A percentile compares a stretch with the other conserved stretches of the same genome.
Conservation (phyloP, 495 filamentous ascomycete species). For the Hypomontagnella monticulosa region DNA sequence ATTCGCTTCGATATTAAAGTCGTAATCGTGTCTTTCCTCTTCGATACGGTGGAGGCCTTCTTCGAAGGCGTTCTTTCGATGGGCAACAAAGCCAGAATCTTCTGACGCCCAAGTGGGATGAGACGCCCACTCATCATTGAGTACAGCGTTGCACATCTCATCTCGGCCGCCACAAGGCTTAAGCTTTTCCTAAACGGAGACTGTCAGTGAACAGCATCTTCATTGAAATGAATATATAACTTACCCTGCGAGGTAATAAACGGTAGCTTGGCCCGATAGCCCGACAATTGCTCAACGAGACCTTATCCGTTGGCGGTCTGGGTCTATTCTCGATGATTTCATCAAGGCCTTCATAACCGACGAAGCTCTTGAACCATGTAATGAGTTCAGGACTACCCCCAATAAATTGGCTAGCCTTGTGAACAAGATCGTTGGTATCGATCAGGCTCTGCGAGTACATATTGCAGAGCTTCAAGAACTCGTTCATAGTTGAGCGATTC, state of each 20-base stretch:
- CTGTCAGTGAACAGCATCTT: constrained; percentile 14
- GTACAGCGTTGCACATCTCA: constrained; percentile 86
- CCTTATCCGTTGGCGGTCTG: constrained; percentile 73
- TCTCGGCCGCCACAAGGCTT: constrained; percentile 93
- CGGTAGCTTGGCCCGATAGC: constrained; percentile 94
- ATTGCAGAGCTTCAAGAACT: constrained; percentile 96
- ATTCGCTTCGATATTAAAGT: constrained; percentile 96
- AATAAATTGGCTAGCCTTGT: constrained; percentile 85
- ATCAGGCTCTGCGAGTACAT: constrained; percentile 92
- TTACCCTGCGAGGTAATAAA: constrained; percentile 80
- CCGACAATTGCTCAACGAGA: constrained; percentile 92
- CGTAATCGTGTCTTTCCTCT: constrained; percentile 98
- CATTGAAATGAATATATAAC: constrained; percentile 26
- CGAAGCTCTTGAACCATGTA: constrained; percentile 82
- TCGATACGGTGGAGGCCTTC: constrained; percentile 95
- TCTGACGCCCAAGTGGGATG: constrained; percentile 99
- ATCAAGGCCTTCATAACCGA: constrained; percentile 75
- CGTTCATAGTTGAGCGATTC: constrained; percentile 89
- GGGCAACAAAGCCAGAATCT: constrained; percentile 97
- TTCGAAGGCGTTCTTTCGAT: constrained; percentile 94
- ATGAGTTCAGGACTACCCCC: constrained; percentile 87
- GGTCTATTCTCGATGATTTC: constrained; percentile 82
- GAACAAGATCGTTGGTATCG: constrained; percentile 78
- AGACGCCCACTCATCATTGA: constrained; percentile 98
- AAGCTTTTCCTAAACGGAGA: constrained; percentile 68